Base-by-base conservation (phyloP, 208 protist species). In the Acanthamoeba healyi region DNA sequence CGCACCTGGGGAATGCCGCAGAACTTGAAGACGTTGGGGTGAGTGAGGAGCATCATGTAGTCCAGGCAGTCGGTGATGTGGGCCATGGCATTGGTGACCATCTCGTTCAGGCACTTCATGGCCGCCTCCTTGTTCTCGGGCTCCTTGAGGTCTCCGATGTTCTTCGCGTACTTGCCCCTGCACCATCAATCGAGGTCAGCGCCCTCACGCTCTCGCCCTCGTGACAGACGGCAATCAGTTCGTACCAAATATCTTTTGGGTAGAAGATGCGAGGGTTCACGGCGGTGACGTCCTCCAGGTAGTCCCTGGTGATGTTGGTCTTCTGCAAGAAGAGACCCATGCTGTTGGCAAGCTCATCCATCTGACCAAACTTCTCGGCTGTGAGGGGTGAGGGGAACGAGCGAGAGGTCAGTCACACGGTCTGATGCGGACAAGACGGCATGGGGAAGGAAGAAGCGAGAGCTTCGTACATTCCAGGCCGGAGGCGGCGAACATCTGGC, bases 321-420 rank as follows among this genome's bases (percentile, higher is more conserved):
- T 99, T 99, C 95, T 99, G 99, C 87, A 99, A 94, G 86, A 99
- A 99, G 24, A 99, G 97, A 6, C 99, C 99, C 99, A 99, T 99
- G 82, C 97, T 94, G 93, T 99, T 99, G 26, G 98, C 95, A 34
- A 97, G 91, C 44, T 96, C 95, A 17, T 98, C 95, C 54, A 98
- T 94, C 0, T 97, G 79, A 63, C 93, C 96, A 9, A 98, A 77
- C 72, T 77, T 70, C 32, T 95, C 34, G 87, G 77, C 77, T 74
- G 36, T 3, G 19, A 40, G 0, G 65, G 22, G 12, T 12, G 54
- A 74, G 7, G 65, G 26, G 14, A 74, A 17, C 32, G 7, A 40
- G 19, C 26, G 6, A 67, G 22, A 24, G 19, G 61, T 70, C 29
- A 36, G 61, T 22, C n/a, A 10, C 10, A 51, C 4, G 58, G n/a